A percentile compares a stretch with the other conserved stretches of the same genome.
Conservation (phyloP, 73 alveolate genomes). For the Paramecium caudatum region DNA sequence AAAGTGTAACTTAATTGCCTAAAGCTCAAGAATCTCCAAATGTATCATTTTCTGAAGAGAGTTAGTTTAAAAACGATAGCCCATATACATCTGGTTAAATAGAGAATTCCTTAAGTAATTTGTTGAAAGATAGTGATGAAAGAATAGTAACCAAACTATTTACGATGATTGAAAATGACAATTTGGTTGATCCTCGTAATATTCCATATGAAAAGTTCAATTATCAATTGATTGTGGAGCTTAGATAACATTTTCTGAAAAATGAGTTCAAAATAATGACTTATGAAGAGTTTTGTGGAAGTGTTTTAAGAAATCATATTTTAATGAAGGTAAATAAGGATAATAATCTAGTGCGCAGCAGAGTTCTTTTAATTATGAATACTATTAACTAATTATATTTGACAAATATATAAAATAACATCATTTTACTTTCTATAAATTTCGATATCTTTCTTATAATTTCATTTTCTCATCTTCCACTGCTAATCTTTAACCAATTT, state of each 20-base stretch:
- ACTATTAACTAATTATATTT: too few relatives aligned
- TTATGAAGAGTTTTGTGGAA: background rate
- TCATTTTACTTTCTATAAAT: slow-evolving; percentile 16
- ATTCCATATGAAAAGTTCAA: slow-evolving; percentile 60
- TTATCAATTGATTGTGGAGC: slow-evolving; percentile 48
- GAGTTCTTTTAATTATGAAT: slow-evolving; percentile 48
- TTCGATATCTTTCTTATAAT: background rate
- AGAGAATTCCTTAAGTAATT: background rate
- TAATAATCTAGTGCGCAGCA: slow-evolving; percentile 1
- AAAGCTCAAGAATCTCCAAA: slow-evolving; percentile 50
- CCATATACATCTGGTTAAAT: slow-evolving; percentile 28
- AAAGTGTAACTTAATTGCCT: slow-evolving; percentile 56
- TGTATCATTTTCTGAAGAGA: slow-evolving; percentile 67
- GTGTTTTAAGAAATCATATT: background rate
- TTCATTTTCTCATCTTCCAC: slow-evolving; percentile 54
- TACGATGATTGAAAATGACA: slow-evolving; percentile 11
- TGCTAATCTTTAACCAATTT: background rate
- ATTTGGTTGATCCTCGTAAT: slow-evolving; percentile 44
- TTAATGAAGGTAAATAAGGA: slow-evolving; percentile 1
- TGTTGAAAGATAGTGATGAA: slow-evolving; percentile 44
- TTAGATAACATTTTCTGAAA: slow-evolving; percentile 41
- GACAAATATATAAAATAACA: too few relatives aligned
- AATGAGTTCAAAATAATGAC: slow-evolving; percentile 15
- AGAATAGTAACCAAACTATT: slow-evolving; percentile 26
- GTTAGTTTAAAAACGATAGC: slow-evolving; percentile 62